Percentiles rank a stretch among this genome's conserved stretches.
These are phyloP conservation scores for Fusarium marasasianum DNA, from an alignment of 2,329 filamentous ascomycete species.

Conservation along the genomic window DNA sequence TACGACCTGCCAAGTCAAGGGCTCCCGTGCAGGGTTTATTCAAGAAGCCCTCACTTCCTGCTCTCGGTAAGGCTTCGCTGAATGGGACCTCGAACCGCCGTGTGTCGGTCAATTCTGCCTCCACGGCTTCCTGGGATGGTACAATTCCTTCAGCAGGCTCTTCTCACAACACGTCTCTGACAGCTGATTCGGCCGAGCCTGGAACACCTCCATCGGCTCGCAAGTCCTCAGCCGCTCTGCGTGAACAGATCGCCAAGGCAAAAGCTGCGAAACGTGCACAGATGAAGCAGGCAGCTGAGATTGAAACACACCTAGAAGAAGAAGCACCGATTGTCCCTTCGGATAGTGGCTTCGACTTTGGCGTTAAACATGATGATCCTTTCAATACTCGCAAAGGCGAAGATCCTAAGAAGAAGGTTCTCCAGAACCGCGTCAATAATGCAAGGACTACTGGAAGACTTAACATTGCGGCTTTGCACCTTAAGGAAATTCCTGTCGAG, in stretches of 20 bases:
- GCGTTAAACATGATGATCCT: constrained; percentile 66
- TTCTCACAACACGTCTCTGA: constrained; percentile 19
- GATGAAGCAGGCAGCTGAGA: constrained; percentile 47
- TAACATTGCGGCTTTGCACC: constrained; percentile 85
- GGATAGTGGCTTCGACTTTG: constrained; percentile 59
- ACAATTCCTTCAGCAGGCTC: constrained; percentile 39
- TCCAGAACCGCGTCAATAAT: constrained; percentile 76
- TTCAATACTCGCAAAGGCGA: constrained; percentile 74
- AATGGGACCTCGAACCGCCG: constrained; percentile 14
- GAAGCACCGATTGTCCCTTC: constrained; percentile 55
- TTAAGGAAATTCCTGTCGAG: constrained; percentile 82
- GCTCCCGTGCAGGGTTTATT: constrained; percentile 64
- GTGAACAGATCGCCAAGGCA: constrained; percentile 92
- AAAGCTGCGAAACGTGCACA: constrained; percentile 79
- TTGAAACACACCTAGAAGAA: constrained; percentile 7
- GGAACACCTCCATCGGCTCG: constrained; percentile 44
- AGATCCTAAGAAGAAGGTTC: constrained; percentile 69
- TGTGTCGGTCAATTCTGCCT: constrained; percentile 27
- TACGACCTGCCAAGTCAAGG: constrained; percentile 59
- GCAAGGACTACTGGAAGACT: constrained; percentile 82
- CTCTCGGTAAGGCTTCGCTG: constrained; percentile 45
- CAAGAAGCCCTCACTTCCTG: constrained; percentile 63
- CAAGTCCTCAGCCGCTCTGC: constrained; percentile 82
- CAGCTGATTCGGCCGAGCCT: constrained; percentile 21
- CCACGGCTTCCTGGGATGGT: constrained; percentile 44